Percentiles rank a stretch among this genome's conserved stretches.
These are phyloP conservation scores for Epithele typhae DNA, from an alignment of 768 basidiomycete genomes.

Conservation along the genomic window DNA sequence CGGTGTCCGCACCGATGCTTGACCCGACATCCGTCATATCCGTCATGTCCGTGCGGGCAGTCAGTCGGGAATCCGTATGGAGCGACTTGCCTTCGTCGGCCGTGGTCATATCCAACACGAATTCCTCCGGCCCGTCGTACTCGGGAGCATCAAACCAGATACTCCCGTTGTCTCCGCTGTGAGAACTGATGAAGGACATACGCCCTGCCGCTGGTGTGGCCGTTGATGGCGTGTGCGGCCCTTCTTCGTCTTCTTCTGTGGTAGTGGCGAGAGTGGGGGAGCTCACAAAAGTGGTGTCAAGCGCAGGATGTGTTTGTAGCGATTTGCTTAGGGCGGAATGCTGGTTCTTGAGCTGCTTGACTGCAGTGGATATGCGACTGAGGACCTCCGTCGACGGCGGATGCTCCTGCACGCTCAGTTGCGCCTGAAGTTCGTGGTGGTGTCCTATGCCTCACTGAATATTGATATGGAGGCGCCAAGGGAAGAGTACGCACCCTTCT, in stretches of 20 bases:
- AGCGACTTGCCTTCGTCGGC: conserved; percentile 27
- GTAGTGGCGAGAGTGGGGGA: conserved; percentile 39
- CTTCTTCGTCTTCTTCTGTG: conserved; percentile 43
- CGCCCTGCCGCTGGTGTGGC: conserved; percentile 14
- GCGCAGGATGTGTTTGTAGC: conserved; percentile 10
- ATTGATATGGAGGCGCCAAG: no score
- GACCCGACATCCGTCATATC: conserved; percentile 35
- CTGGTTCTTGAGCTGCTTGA: conserved; percentile 56
- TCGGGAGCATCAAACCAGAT: conserved; percentile 82
- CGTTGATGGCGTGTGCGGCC: conserved; percentile 15
- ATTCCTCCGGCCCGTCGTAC: conserved; percentile 65
- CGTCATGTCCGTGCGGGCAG: conserved; percentile 4
- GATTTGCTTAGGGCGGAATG: conserved; percentile 45
- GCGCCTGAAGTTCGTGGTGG: conserved; percentile 9
- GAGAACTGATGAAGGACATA: conserved; percentile 22
- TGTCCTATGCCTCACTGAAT: no score
- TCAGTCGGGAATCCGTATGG: conserved; percentile 10
- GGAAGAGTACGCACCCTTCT: conserved; percentile 31
- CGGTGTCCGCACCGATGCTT: conserved; percentile 47
- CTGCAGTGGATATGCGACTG: conserved; percentile 42
- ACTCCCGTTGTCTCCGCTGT: conserved; percentile 25
- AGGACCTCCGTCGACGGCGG: conserved; percentile 14
- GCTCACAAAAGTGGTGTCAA: conserved; percentile 21
- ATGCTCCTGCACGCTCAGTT: conserved; percentile 9
- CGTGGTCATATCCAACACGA: conserved; percentile 39